Evolutionary conservation across 768 basidiomycete species (phyloP).

Genomic region (Brasilioporus rufonigricans): DNA sequence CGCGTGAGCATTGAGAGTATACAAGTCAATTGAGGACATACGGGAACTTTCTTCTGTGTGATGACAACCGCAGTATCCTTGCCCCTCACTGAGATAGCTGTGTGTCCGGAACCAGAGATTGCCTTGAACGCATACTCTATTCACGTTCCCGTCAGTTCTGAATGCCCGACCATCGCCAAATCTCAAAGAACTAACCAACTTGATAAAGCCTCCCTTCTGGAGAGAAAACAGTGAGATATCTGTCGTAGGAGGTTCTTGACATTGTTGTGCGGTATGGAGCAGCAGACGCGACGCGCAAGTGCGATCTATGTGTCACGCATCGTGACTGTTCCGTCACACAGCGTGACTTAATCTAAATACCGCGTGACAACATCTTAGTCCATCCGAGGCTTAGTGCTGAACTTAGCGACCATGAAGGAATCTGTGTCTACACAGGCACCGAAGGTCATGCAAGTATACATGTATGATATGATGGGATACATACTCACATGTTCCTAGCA

Average conservation of each 20-base stretch:
- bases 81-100: conserved; percentile 88
- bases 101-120: conserved; percentile 95
- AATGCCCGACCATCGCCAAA: neutral
- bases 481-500: conserved; percentile 47
- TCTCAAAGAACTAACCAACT: conserved; percentile 68
- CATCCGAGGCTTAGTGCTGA: neutral
- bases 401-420: conserved; percentile 59
- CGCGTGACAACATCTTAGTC: too few species aligned
- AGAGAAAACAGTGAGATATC: conserved; percentile 96
- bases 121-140: conserved; percentile 99
- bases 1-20: neutral
- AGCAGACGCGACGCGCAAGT: conserved; percentile 60
- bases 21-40: conserved; percentile 41
- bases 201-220: conserved; percentile 97
- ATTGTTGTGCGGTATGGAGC: conserved; percentile 51
- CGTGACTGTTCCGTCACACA: conserved; percentile 23
- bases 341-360: conserved; percentile 5
- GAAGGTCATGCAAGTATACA: conserved; percentile 68
- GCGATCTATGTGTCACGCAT: conserved; percentile 37
- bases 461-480: neutral
- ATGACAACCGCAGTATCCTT: conserved; percentile 95
- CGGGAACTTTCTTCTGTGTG: conserved; percentile 98
- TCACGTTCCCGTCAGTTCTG: conserved; percentile 9
- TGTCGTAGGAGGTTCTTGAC: conserved; percentile 94
- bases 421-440: conserved; percentile 74